Percentiles rank a stretch among this genome's conserved stretches.
These are phyloP conservation scores for Grigorovia transvaalensis DNA, from an alignment of 805 yeast genomes.

Conservation along the genomic window DNA sequence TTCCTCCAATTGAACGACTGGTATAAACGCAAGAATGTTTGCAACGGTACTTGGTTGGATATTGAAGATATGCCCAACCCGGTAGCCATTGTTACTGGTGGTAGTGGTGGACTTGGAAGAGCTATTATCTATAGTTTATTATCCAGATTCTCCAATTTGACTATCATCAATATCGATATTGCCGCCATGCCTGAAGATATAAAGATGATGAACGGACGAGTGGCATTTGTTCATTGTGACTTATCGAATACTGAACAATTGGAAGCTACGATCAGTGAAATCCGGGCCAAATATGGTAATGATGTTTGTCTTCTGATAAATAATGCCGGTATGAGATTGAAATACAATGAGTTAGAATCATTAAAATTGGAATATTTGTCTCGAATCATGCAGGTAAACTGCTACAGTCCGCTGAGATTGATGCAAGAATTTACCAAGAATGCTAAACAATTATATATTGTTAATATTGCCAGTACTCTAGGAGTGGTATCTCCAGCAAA, in stretches of 20 bases:
- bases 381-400: constrained; percentile 52
- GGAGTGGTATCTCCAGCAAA: constrained; percentile 77
- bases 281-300: constrained; percentile 37
- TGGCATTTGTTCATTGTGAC: constrained; percentile 52
- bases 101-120: constrained; percentile 31
- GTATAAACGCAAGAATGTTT: background rate
- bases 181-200: background rate
- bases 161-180: constrained; percentile 22
- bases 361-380: constrained; percentile 23
- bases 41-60: constrained; percentile 2
- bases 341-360: constrained; percentile 34
- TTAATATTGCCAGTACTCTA: constrained; percentile 68
- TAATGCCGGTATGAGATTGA: constrained; percentile 67
- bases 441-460: constrained; percentile 53
- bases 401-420: constrained; percentile 54
- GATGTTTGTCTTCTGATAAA: constrained; percentile 58
- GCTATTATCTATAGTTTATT: constrained; percentile 17
- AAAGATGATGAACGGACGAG: constrained; percentile 16
- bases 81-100: constrained; percentile 28
- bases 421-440: constrained; percentile 51
- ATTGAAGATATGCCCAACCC: constrained; percentile 3
- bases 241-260: constrained; percentile 43
- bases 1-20: constrained; percentile 5
- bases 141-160: constrained; percentile 12
- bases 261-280: constrained; percentile 28